A percentile compares a stretch with the other conserved stretches of the same genome.
Conservation (phyloP, 2,329 filamentous ascomycete genomes). For the Penicillium expansum region DNA sequence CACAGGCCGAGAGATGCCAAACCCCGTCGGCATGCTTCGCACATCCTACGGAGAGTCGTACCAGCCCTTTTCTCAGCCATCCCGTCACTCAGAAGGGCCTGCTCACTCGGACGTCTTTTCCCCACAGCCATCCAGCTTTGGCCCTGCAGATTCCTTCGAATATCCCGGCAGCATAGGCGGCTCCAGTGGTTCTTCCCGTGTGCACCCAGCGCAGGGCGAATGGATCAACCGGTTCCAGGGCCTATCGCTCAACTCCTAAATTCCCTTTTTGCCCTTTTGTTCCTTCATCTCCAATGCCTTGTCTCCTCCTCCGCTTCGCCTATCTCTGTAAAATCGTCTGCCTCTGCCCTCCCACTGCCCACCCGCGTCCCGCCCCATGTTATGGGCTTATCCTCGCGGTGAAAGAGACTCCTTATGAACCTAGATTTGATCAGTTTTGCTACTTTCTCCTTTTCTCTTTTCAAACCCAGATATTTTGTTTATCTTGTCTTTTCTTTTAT, state of each 20-base stretch:
- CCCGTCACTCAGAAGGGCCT: conserved; percentile 33
- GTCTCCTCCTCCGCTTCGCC: neutral
- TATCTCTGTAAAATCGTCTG: conserved; percentile 3
- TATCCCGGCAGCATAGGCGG: conserved; percentile 37
- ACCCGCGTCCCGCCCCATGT: neutral
- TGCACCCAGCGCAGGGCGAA: conserved; percentile 47
- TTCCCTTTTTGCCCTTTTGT: neutral
- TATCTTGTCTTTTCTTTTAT: neutral
- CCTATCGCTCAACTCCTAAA: conserved; percentile 64
- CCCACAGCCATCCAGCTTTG: conserved; percentile 34
- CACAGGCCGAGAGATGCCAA: conserved; percentile 28
- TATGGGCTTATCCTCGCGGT: neutral
- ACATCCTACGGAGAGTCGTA: conserved; percentile 39
- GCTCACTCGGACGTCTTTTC: conserved; percentile 37
- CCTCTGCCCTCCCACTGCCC: neutral
- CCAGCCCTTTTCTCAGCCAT: conserved; percentile 33
- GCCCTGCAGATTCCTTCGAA: conserved; percentile 40
- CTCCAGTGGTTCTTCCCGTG: conserved; percentile 33
- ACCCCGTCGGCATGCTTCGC: conserved; percentile 31
- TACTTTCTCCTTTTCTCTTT: neutral
- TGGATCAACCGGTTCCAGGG: conserved; percentile 67
- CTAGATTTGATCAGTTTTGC: conserved; percentile 7
- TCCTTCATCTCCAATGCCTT: neutral
- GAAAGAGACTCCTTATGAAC: conserved; percentile 9
- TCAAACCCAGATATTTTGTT: neutral